phyloP scores from a whole-genome alignment of 2,329 filamentous ascomycete genomes.

The Xylariaceae sp. region DNA sequence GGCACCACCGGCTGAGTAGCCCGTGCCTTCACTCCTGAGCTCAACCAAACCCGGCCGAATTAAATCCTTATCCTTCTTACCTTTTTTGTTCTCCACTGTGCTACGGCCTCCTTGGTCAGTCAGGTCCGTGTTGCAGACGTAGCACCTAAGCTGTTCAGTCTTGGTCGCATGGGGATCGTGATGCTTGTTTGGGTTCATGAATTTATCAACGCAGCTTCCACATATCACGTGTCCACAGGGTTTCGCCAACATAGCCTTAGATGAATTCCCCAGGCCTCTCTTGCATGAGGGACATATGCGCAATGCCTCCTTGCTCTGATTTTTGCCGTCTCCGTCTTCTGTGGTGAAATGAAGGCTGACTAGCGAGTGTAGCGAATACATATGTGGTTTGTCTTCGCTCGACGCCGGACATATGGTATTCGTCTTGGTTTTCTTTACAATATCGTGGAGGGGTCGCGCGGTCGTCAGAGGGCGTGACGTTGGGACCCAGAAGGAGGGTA shows the following conservation, averaged over 20 bases:
- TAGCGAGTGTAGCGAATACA: slow-evolving; percentile 73
- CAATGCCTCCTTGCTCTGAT: slow-evolving; percentile 24
- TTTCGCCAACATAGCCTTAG: slow-evolving; percentile 76
- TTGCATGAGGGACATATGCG: slow-evolving; percentile 79
- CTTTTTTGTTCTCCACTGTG: slow-evolving; percentile 34
- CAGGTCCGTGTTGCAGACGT: slow-evolving; percentile 81
- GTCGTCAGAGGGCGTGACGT: slow-evolving; percentile 67
- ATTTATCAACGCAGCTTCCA: slow-evolving; percentile 76
- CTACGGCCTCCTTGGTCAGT: slow-evolving; percentile 32
- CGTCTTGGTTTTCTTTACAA: slow-evolving; percentile 60
- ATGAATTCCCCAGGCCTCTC: slow-evolving; percentile 75
- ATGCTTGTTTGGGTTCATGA: slow-evolving; percentile 60
- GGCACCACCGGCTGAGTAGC: slow-evolving; percentile 82
- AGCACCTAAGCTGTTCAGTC: slow-evolving; percentile 60
- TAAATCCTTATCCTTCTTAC: slow-evolving; percentile 48
- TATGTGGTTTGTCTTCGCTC: slow-evolving; percentile 60
- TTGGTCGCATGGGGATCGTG: slow-evolving; percentile 49
- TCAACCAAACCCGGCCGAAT: slow-evolving; percentile 70
- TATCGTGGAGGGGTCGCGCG: slow-evolving; percentile 52
- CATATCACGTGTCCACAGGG: slow-evolving; percentile 92
- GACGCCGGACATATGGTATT: slow-evolving; percentile 75
- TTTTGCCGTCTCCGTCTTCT: slow-evolving; percentile 52
- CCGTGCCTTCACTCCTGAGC: slow-evolving; percentile 81
- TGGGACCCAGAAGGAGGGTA: slow-evolving; percentile 92
- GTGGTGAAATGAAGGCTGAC: slow-evolving; percentile 73